phyloP scores from a whole-genome alignment of 2,329 filamentous ascomycete genomes.

The Sphaceloma murrayae region DNA sequence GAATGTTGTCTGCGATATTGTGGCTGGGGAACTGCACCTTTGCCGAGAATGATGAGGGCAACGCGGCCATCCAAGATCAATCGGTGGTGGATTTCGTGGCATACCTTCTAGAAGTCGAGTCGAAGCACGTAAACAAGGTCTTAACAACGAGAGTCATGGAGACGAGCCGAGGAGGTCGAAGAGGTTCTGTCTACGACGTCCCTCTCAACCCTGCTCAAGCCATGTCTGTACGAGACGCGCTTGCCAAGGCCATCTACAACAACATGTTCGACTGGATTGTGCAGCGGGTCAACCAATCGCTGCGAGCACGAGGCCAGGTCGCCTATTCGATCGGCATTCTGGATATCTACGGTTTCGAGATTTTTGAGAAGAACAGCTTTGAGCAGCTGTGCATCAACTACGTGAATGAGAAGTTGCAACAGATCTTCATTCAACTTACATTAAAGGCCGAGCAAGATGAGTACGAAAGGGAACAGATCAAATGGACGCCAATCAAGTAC shows the following conservation, averaged over 20 bases:
- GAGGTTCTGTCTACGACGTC: conserved; percentile 60
- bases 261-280: conserved; percentile 99
- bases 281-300: conserved; percentile 75
- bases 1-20: conserved; percentile 81
- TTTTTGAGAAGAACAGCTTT: conserved; percentile 98
- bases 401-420: conserved; percentile 97
- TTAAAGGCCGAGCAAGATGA: conserved; percentile 96
- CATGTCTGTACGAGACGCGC: conserved; percentile 73
- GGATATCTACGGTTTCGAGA: conserved; percentile 98
- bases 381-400: conserved; percentile 99
- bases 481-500: conserved; percentile 98
- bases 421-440: conserved; percentile 97
- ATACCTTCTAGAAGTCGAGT: conserved; percentile 81
- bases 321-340: conserved; percentile 88
- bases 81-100: conserved; percentile 92
- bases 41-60: conserved; percentile 76
- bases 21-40: conserved; percentile 96
- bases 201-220: conserved; percentile 85
- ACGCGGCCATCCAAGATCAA: conserved; percentile 76
- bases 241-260: conserved; percentile 92
- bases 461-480: conserved; percentile 89
- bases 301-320: conserved; percentile 66
- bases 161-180: conserved; percentile 54
- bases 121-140: conserved; percentile 69
- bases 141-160: conserved; percentile 83